Evolutionary conservation across 768 basidiomycete genomes (phyloP).

Genomic region (Termitomyces sp.): DNA sequence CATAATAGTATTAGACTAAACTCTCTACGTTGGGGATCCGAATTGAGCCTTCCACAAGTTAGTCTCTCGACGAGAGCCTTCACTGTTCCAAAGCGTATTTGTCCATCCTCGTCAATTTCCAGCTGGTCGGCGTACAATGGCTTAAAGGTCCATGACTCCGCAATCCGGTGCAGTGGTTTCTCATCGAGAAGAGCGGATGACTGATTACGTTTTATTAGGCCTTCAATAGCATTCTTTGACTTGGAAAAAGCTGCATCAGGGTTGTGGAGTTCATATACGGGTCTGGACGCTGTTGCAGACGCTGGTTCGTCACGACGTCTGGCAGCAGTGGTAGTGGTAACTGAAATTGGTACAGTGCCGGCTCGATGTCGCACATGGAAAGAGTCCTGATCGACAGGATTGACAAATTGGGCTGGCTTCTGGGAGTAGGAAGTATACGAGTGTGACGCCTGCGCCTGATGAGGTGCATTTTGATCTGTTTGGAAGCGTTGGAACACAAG

Average conservation of each 20-base stretch:
- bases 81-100: slow-evolving; percentile 63
- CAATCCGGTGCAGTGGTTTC: slow-evolving; percentile 32
- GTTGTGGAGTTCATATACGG: slow-evolving; percentile 1
- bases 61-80: slow-evolving; percentile 68
- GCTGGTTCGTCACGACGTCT: slow-evolving; percentile 34
- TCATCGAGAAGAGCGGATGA: slow-evolving; percentile 37
- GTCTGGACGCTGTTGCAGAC: slow-evolving; percentile 16
- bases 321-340: slow-evolving; percentile 17
- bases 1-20: not conserved
- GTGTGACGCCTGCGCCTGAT: slow-evolving; percentile 10
- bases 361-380: slow-evolving; percentile 18
- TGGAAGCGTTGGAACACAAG: slow-evolving; percentile 6
- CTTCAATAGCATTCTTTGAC: slow-evolving; percentile 7
- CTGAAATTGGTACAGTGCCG: slow-evolving; percentile 17
- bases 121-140: slow-evolving; percentile 58
- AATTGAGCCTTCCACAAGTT: slow-evolving; percentile 33
- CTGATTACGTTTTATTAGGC: slow-evolving; percentile 14
- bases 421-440: slow-evolving; percentile 17
- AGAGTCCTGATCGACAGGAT: slow-evolving; percentile 13
- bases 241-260: slow-evolving; percentile 2
- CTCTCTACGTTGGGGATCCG: slow-evolving; percentile 48
- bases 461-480: slow-evolving; percentile 8
- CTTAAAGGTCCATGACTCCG: slow-evolving; percentile 53
- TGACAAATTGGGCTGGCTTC: slow-evolving; percentile 28
- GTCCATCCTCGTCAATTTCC: slow-evolving; percentile 57